phyloP scores from a whole-genome alignment of 768 basidiomycete species.

The Leucocoprinus leucothites region DNA sequence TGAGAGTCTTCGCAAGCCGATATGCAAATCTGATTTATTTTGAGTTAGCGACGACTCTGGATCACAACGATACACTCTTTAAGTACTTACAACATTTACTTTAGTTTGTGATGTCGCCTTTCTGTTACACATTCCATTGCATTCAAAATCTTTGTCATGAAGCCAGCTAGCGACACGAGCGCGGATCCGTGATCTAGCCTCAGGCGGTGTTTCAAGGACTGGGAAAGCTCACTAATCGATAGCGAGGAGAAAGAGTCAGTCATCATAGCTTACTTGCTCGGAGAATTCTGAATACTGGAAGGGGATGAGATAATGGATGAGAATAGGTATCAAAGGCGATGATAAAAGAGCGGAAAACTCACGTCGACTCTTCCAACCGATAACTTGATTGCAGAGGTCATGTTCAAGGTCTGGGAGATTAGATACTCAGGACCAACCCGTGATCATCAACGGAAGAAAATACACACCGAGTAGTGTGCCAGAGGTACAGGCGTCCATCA shows the following conservation, averaged over 20 bases:
- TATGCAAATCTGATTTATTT: conserved; percentile 12
- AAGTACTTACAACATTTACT: neutral
- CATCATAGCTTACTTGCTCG: neutral
- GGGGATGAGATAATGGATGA: neutral
- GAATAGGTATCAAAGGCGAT: neutral
- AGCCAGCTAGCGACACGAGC: neutral
- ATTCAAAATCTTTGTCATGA: neutral
- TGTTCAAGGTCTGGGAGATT: conserved; percentile 14
- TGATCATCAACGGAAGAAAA: neutral
- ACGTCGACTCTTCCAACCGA: conserved; percentile 10
- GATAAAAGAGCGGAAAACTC: neutral
- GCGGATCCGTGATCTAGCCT: neutral
- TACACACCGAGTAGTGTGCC: conserved; percentile 16
- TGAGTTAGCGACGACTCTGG: neutral
- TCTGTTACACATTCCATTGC: conserved; percentile 7
- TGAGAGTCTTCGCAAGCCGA: conserved; percentile 16
- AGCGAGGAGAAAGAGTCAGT: neutral
- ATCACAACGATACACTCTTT: neutral
- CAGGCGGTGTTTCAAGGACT: neutral
- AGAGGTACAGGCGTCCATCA: conserved; percentile 11
- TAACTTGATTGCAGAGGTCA: conserved; percentile 14
- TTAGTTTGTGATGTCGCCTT: neutral
- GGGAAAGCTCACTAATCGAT: too few relatives aligned
- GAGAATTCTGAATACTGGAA: conserved; percentile 1
- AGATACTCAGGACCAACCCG: neutral